Percentiles rank a stretch among this genome's conserved stretches.
phyloP scores from a whole-genome alignment of 1,284 basidiomycete genomes.

The Austroboletus novae-zelandiae region DNA sequence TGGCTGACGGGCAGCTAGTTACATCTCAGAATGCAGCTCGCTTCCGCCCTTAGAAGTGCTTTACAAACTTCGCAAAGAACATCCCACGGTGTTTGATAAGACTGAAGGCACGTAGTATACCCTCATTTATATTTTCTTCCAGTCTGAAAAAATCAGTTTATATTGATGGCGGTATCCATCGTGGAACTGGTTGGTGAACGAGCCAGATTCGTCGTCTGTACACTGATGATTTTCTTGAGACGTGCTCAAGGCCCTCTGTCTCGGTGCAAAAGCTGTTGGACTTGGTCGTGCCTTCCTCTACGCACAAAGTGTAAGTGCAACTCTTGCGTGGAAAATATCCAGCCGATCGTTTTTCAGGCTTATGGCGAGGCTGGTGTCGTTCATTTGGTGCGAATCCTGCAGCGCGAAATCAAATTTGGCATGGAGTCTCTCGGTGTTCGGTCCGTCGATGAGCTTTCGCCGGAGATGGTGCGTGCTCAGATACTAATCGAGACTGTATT shows the following conservation, averaged over 20 bases:
- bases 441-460: constrained; percentile 68
- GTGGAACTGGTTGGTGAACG: constrained; percentile 67
- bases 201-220: constrained; percentile 1
- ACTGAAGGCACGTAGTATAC: constrained; percentile 52
- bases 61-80: constrained; percentile 65
- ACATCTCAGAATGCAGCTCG: constrained; percentile 40
- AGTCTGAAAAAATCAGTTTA: constrained; percentile 53
- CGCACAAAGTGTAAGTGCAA: constrained; percentile 70
- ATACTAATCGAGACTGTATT: constrained; percentile 14
- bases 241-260: constrained; percentile 86
- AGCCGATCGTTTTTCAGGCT: constrained; percentile 44
- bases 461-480: constrained; percentile 65
- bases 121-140: neutral
- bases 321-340: constrained; percentile 3
- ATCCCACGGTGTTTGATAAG: constrained; percentile 73
- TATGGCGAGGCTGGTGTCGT: constrained; percentile 83
- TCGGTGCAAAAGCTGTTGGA: constrained; percentile 89
- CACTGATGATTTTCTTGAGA: constrained; percentile 41
- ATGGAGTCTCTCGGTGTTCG: constrained; percentile 81
- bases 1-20: neutral
- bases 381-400: constrained; percentile 70
- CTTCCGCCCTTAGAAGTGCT: constrained; percentile 76
- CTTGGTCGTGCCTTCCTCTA: constrained; percentile 90
- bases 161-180: constrained; percentile 83
- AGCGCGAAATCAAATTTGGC: constrained; percentile 77